Conservation (phyloP, 441 rosid species). For the Mallotus japonicus region DNA sequence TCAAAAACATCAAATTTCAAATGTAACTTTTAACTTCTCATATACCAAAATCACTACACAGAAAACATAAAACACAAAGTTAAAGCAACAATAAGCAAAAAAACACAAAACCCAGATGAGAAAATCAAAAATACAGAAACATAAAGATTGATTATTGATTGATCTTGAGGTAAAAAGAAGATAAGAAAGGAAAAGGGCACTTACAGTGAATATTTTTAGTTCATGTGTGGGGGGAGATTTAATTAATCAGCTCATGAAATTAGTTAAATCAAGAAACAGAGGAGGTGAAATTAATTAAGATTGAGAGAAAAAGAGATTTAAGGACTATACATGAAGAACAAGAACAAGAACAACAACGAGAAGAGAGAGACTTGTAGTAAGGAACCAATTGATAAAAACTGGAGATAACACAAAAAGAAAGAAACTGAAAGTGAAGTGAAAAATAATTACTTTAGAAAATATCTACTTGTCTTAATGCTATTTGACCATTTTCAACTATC, state of each 20-base stretch:
- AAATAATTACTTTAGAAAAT: not conserved
- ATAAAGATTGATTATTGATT: not conserved
- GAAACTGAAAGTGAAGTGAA: not conserved
- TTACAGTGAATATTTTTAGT: conserved; percentile 14
- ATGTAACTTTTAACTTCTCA: not conserved
- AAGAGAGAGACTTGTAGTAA: not conserved
- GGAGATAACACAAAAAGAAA: not conserved
- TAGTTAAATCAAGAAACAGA: not conserved
- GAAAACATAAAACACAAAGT: not conserved
- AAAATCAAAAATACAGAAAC: not conserved
- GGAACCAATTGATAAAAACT: not conserved
- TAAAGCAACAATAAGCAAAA: not conserved
- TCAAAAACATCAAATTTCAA: not conserved
- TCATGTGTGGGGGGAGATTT: not conserved
- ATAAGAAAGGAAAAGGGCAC: not conserved
- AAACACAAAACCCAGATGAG: not conserved
- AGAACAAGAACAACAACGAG: not conserved
- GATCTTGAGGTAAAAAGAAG: not conserved
- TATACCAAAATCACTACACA: not conserved
- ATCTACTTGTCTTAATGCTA: not conserved
- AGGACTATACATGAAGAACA: not conserved
- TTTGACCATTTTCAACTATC: too few relatives aligned
- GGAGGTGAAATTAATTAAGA: not conserved
- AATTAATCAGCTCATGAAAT: not conserved
- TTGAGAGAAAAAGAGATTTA: not conserved